Base-by-base conservation (phyloP, 352 stramenopile genomes). In the Pythium rishiriense region DNA sequence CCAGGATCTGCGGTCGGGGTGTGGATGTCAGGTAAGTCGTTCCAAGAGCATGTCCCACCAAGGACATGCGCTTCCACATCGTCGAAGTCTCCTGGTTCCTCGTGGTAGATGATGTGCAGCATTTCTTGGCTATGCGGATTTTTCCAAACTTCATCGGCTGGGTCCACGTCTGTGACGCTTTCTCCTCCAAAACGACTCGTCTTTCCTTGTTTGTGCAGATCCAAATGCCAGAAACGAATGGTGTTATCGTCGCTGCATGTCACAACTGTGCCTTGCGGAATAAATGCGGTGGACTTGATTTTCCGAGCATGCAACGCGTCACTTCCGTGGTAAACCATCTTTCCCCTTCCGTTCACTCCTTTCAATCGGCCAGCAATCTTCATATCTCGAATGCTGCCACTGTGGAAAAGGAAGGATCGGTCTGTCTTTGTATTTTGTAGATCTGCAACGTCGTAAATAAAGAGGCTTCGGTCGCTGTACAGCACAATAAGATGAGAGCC, bases 211-310 rank as follows among this genome's bases (percentile, higher is more conserved):
- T 86, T 85, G 65, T 90, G 76, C 10, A 87, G 48, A 26, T 93
- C 85, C 26, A 97, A 62, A 60, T 97, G 80, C 91, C 91, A 97
- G 8, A 97, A 70, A 1, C 88, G 77, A 21, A 96, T 58, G 0
- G 90, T 97, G 56, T 95, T 93, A 64, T 97, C 91, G 25, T 93
- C 86, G 6, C 78, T 78, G 56, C 85, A 94, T 0, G 88, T 97
- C 4, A 96, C 75, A 58, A 97, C 87, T 4, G 83, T 77, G 7
- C 83, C 83, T 15, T 79, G 77, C 1, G 90, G 90, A 14, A 92
- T 58, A 1, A 75, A 56, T 19, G 57, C 61, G 5, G 67, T 52
- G 1, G 60, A 67, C 48, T 55, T 53, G 25, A 17, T 28, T 10
- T 58, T 68, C 11, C 49, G 59, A 43, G 17, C 48, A 41, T 69